These are phyloP conservation scores for Larix kaempferi DNA, from an alignment of 75 land plant genomes.

Conservation along the genomic window DNA sequence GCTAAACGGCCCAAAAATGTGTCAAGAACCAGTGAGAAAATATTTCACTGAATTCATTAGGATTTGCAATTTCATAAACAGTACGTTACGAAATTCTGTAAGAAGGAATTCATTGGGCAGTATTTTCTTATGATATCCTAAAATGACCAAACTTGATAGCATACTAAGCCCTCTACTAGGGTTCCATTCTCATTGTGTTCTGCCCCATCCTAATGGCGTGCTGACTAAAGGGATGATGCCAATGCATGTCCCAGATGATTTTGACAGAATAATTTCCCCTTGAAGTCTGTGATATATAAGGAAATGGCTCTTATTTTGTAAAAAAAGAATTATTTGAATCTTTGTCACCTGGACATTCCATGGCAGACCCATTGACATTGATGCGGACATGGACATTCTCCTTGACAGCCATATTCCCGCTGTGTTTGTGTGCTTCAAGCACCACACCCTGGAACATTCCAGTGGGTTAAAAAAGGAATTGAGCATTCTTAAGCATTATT, in stretches of 20 bases:
- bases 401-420: slow-evolving; percentile 37
- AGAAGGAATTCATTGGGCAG: too few relatives aligned
- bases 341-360: slow-evolving; percentile 67
- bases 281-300: not conserved
- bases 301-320: not conserved
- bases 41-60: not conserved
- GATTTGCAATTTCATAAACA: not conserved
- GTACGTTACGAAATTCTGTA: too few relatives aligned
- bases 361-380: slow-evolving; percentile 69
- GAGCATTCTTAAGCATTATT: too few relatives aligned
- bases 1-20: not conserved
- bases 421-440: slow-evolving; percentile 26
- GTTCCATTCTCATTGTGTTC: too few relatives aligned
- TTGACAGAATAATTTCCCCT: too few relatives aligned
- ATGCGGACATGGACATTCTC: slow-evolving; percentile 76
- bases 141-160: not conserved
- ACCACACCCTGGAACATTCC: slow-evolving; percentile 28
- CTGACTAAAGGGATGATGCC: too few relatives aligned
- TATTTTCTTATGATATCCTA: not conserved
- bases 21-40: not conserved
- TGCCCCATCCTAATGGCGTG: too few relatives aligned
- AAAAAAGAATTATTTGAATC: not conserved
- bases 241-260: too few relatives aligned
- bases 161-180: not conserved
- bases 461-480: not conserved